A percentile compares a stretch with the other conserved stretches of the same genome.
phyloP scores from a whole-genome alignment of 2,329 filamentous ascomycete genomes.

The Chaetomium olivaceum region DNA sequence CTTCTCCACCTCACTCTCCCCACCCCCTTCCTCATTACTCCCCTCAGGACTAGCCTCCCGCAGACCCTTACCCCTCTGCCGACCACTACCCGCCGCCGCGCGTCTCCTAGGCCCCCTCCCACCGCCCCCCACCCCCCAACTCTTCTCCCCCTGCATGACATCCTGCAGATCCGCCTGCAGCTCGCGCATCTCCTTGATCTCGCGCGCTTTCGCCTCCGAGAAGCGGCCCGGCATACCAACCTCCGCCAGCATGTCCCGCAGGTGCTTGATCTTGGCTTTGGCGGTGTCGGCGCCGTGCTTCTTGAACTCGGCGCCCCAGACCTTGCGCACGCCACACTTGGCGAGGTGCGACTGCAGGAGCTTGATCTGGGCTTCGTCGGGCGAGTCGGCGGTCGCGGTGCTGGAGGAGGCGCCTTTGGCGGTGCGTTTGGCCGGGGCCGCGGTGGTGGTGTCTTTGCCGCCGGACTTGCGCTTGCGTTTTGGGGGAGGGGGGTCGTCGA shows the following conservation, averaged over 20 bases:
- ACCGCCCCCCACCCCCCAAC: conserved; percentile 64
- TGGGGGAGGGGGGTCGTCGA: conserved; percentile 31
- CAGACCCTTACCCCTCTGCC: conserved; percentile 30
- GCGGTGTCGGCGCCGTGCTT: conserved; percentile 63
- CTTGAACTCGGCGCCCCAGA: conserved; percentile 86
- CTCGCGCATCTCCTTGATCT: conserved; percentile 87
- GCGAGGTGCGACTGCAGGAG: conserved; percentile 80
- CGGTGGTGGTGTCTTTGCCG: conserved; percentile 42
- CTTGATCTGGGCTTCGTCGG: conserved; percentile 80
- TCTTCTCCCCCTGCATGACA: conserved; percentile 76
- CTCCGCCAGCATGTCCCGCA: conserved; percentile 76
- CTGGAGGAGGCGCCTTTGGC: conserved; percentile 30
- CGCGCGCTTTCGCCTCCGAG: conserved; percentile 76
- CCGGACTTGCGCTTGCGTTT: conserved; percentile 54
- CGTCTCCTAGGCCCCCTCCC: conserved; percentile 47
- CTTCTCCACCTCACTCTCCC: conserved; percentile 37
- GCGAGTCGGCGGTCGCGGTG: conserved; percentile 41
- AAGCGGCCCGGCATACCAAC: conserved; percentile 87
- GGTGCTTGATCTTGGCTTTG: conserved; percentile 78
- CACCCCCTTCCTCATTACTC: not conserved
- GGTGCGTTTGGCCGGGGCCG: conserved; percentile 36
- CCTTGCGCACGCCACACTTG: conserved; percentile 89
- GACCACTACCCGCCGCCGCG: conserved; percentile 38
- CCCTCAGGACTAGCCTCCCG: conserved; percentile 34
- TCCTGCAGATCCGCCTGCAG: conserved; percentile 80